A percentile compares a stretch with the other conserved stretches of the same genome.
Conservation (phyloP, 2,329 filamentous ascomycete species). For the Colletotrichum orchidophilum region DNA sequence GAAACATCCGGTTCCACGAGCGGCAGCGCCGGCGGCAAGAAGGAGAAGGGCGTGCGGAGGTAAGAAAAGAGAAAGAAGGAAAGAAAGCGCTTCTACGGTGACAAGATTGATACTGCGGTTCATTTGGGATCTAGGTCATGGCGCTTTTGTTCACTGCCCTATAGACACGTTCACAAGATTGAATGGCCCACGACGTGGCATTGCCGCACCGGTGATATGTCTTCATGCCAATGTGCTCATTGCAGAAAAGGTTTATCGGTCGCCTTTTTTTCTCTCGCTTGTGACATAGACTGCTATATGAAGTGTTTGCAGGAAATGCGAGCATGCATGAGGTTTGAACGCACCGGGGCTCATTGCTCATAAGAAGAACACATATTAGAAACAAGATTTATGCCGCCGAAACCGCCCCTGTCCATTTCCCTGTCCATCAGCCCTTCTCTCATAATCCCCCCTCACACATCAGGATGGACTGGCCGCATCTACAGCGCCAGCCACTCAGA, state of each 20-base stretch:
- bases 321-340: neutral
- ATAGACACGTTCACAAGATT: neutral
- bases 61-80: slow-evolving; percentile 12
- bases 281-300: neutral
- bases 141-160: neutral
- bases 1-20: slow-evolving; percentile 45
- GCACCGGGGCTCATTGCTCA: neutral
- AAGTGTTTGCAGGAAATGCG: neutral
- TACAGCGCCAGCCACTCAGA: slow-evolving; percentile 40
- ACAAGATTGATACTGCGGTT: neutral
- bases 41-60: slow-evolving; percentile 54
- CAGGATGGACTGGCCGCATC: no score
- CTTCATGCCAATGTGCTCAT: no score
- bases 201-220: no score
- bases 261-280: no score
- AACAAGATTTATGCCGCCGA: slow-evolving; percentile 1
- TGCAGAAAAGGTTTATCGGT: no score
- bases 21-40: slow-evolving; percentile 41
- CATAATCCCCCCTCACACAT: neutral
- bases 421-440: neutral
- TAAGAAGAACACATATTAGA: slow-evolving; percentile 1
- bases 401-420: neutral
- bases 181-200: neutral
- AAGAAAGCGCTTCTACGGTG: neutral
- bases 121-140: neutral